phyloP scores from a whole-genome alignment of 805 yeast species.

The Isabelozyma heimii region DNA sequence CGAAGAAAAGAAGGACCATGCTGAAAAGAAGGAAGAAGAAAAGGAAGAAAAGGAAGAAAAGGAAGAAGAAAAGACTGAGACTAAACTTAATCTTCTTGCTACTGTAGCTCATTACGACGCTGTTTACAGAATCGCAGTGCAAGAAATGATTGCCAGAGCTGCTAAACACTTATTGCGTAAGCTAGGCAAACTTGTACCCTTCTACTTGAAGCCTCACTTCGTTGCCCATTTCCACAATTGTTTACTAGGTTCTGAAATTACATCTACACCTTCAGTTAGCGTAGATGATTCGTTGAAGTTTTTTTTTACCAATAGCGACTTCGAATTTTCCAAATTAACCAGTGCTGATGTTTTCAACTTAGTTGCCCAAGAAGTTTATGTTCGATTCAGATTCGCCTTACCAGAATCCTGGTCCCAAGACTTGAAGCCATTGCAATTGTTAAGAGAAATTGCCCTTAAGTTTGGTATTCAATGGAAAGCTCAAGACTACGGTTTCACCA shows the following conservation, averaged over 20 bases:
- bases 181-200: slow-evolving; percentile 45
- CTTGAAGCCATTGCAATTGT: slow-evolving; percentile 42
- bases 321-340: slow-evolving; percentile 45
- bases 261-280: slow-evolving; percentile 34
- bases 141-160: slow-evolving; percentile 80
- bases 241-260: slow-evolving; percentile 54
- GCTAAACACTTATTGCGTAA: slow-evolving; percentile 69
- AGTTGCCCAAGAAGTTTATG: slow-evolving; percentile 51
- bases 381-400: slow-evolving; percentile 64
- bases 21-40: slow-evolving; percentile 15
- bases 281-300: slow-evolving; percentile 39
- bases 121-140: slow-evolving; percentile 46
- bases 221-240: slow-evolving; percentile 72
- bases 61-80: slow-evolving; percentile 19
- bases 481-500: slow-evolving; percentile 47
- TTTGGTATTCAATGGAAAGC: slow-evolving; percentile 85
- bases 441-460: slow-evolving; percentile 72
- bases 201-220: slow-evolving; percentile 53
- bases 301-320: slow-evolving; percentile 41
- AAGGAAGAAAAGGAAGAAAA: slow-evolving; percentile 29
- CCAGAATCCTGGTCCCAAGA: slow-evolving; percentile 46
- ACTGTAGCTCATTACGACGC: slow-evolving; percentile 42
- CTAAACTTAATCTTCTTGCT: slow-evolving; percentile 42
- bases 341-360: slow-evolving; percentile 42
- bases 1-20: slow-evolving; percentile 18